Base-by-base conservation (phyloP, 495 filamentous ascomycete species). In the Podospora pseudopauciseta region DNA sequence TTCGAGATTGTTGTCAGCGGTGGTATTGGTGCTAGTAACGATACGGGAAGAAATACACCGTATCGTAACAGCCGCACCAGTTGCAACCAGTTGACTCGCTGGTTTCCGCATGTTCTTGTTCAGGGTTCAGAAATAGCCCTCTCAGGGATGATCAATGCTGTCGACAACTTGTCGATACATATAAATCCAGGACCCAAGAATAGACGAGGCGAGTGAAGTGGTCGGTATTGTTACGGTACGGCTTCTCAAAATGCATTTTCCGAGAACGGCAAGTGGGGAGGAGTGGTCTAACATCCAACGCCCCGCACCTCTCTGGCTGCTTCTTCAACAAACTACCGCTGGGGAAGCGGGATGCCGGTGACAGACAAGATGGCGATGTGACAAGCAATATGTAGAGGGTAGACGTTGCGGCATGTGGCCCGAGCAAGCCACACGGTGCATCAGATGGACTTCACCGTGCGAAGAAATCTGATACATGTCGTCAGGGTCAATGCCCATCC, bases 311-410 rank as follows among this genome's bases (percentile, higher is more conserved):
- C 39, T 49, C 55, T 20, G 4, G 4, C 19, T 20, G 11, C 15
- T 56, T 19, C 55, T 58, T 58, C 55, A 58, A 58, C 55, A 58
- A 58, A 49, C 39, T 58, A 5, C 55, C 55, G 26, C 23, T 26
- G 23, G 3, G 16, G n/a, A 32, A 32, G 30, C 30, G 30, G 30
- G 30, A 5, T 32, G 30, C 30, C 30, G 30, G 30, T 0, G 39
- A 49, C 7, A 49, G 39, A 16, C 3, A 49, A 49, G 39, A 13
- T 16, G 39, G 39, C 13, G 39, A 49, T 49, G 39, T 16, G 13
- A 16, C 39, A 49, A 49, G 39, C 39, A 49, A 49, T 11, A 49
- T 11, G 39, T 49, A 18, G 39, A 49, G 55, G 55, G 55, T 58
- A 9, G n/a, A 58, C 0, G 55, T 20, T 58, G 55, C 55, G 26